Conservation (phyloP, 345 rosid genomes). For the Salix viminalis region DNA sequence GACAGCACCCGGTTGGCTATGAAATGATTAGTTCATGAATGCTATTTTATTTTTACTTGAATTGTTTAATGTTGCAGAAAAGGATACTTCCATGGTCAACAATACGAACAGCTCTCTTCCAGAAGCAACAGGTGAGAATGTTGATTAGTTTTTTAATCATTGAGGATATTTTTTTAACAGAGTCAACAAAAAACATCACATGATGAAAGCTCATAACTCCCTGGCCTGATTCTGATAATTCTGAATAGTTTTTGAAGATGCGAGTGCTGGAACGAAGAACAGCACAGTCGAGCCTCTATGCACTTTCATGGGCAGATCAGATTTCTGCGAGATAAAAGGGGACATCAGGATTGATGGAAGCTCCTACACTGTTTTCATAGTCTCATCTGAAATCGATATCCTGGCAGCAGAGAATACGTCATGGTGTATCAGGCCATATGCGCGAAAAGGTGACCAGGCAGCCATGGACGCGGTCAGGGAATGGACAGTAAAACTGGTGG, state of each 20-base stretch:
- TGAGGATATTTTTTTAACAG: neutral
- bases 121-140: neutral
- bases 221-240: neutral
- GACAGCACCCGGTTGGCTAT: neutral
- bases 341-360: slow-evolving; percentile 55
- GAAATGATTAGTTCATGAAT: neutral
- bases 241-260: neutral
- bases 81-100: neutral
- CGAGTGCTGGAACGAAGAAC: slow-evolving; percentile 14
- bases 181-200: neutral
- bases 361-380: slow-evolving; percentile 36
- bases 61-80: neutral
- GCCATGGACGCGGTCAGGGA: slow-evolving; percentile 49
- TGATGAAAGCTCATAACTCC: neutral
- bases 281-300: slow-evolving; percentile 32
- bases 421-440: slow-evolving; percentile 57
- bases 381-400: slow-evolving; percentile 19
- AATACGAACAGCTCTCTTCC: slow-evolving; percentile 24
- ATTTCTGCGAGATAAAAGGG: slow-evolving; percentile 52
- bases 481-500: slow-evolving; percentile 54
- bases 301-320: slow-evolving; percentile 42
- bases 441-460: slow-evolving; percentile 51
- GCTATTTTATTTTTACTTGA: neutral
- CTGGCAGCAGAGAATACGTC: slow-evolving; percentile 28
- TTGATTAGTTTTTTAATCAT: neutral